phyloP scores from a whole-genome alignment of 1,139 yeast genomes.

The Taiozyma onychis region DNA sequence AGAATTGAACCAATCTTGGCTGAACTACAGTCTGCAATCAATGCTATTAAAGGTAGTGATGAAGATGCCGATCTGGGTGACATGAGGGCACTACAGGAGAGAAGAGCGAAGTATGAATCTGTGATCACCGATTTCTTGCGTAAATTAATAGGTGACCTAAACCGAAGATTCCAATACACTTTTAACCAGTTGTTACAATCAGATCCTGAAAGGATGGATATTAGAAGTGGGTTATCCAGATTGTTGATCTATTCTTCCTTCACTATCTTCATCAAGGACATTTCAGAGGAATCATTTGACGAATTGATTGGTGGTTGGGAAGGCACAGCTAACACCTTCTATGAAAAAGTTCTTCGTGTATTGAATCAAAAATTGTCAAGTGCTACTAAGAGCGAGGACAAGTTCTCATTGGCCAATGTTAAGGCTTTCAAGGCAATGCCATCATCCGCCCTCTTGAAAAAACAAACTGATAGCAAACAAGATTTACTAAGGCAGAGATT shows the following conservation, averaged over 20 bases:
- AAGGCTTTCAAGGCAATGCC: constrained; percentile 10
- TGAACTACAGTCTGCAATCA: constrained; percentile 60
- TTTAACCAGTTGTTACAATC: constrained; percentile 29
- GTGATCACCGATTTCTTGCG: constrained; percentile 49
- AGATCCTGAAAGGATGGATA: constrained; percentile 25
- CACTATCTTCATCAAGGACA: constrained; percentile 59
- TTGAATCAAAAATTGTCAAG: constrained; percentile 14
- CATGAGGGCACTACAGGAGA: constrained; percentile 72
- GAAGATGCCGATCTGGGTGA: constrained; percentile 47
- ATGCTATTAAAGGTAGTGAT: constrained; percentile 48
- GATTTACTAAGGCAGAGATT: constrained; percentile 15
- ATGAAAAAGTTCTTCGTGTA: constrained; percentile 10
- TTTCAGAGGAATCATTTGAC: constrained; percentile 38
- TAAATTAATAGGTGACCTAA: constrained; percentile 43
- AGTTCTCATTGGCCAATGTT: constrained; percentile 16
- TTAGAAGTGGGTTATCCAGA: constrained; percentile 30
- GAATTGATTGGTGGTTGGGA: constrained; percentile 32
- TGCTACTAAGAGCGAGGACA: constrained; percentile 6
- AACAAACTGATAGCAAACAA: constrained; percentile 10
- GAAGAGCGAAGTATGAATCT: constrained; percentile 53
- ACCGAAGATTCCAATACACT: constrained; percentile 35
- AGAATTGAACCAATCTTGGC: constrained; percentile 54
- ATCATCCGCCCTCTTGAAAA: not conserved
- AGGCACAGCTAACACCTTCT: constrained; percentile 11
- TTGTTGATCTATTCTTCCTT: constrained; percentile 56